phyloP scores from a whole-genome alignment of 345 rosid species.

The Aegle marmelos region DNA sequence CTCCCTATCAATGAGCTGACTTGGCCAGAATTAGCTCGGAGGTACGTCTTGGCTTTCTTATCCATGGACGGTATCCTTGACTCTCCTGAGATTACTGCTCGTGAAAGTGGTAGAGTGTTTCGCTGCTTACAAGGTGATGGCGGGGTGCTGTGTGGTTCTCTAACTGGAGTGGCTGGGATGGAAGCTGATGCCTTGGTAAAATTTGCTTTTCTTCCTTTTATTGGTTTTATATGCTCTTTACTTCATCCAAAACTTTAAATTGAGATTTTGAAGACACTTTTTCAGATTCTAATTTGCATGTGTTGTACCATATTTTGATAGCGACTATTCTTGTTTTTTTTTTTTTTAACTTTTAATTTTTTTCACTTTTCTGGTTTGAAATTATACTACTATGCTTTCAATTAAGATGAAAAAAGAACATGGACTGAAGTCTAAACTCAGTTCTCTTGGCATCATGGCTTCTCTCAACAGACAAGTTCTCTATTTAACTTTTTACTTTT shows the following conservation, averaged over 20 bases:
- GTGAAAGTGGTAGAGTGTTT: conserved; percentile 83
- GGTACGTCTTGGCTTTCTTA: conserved; percentile 73
- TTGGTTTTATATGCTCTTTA: not conserved
- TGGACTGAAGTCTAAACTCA: not conserved
- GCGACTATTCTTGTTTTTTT: not conserved
- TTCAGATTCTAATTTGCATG: not conserved
- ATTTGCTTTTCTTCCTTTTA: conserved; percentile 24
- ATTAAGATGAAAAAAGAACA: not conserved
- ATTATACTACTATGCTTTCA: not conserved
- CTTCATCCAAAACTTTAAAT: not conserved
- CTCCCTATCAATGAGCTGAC: conserved; percentile 87
- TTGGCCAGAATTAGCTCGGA: conserved; percentile 95
- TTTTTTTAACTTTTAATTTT: not conserved
- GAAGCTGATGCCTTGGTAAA: conserved; percentile 95
- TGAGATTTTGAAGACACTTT: not conserved
- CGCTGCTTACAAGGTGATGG: conserved; percentile 99
- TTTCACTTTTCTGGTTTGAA: not conserved
- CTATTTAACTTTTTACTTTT: not conserved
- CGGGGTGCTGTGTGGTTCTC: conserved; percentile 91
- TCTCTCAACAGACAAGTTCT: not conserved
- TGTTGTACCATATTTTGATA: not conserved
- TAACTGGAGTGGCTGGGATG: conserved; percentile 90
- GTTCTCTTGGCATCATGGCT: not conserved
- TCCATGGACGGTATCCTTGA: conserved; percentile 89
- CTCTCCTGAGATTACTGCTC: conserved; percentile 70